A percentile compares a stretch with the other conserved stretches of the same genome.
These are phyloP conservation scores for Aspergillus olivimuriae DNA, from an alignment of 495 filamentous ascomycete species.

Conservation along the genomic window DNA sequence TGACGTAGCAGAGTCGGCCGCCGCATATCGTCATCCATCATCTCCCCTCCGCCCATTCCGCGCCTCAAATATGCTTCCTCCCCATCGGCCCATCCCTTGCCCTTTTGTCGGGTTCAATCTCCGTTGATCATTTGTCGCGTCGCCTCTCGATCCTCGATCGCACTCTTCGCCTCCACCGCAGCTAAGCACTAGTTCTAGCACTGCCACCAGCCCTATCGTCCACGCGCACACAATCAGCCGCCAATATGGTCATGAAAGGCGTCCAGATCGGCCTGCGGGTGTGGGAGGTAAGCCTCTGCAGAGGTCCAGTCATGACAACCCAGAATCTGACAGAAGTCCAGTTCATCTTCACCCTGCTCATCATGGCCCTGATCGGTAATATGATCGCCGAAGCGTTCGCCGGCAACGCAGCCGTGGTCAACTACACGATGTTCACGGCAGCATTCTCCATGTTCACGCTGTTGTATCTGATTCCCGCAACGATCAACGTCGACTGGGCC, in stretches of 20 bases:
- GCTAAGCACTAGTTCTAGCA: background rate
- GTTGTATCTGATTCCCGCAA: conserved; percentile 53
- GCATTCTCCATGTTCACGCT: conserved; percentile 62
- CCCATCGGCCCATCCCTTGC: conserved; percentile 8
- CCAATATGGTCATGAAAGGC: conserved; percentile 24
- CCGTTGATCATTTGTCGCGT: background rate
- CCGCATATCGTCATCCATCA: conserved; percentile 29
- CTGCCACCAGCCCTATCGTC: background rate
- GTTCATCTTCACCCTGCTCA: conserved; percentile 62
- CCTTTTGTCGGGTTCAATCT: conserved; percentile 8
- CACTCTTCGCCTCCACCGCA: background rate
- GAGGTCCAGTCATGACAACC: background rate
- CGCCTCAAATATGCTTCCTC: conserved; percentile 17
- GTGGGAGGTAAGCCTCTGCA: conserved; percentile 30
- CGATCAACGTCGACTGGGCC: conserved; percentile 41
- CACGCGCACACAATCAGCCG: conserved; percentile 2
- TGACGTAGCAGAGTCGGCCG: conserved; percentile 27
- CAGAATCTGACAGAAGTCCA: conserved; percentile 15
- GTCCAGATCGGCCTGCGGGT: conserved; percentile 31
- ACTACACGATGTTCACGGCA: conserved; percentile 60
- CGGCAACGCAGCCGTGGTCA: conserved; percentile 49
- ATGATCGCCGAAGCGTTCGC: conserved; percentile 51
- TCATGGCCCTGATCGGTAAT: conserved; percentile 62
- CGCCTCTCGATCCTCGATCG: background rate
- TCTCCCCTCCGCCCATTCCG: conserved; percentile 29